These are phyloP conservation scores for Volvox reticuliferus DNA, from an alignment of 139 green algal species.

Conservation along the genomic window DNA sequence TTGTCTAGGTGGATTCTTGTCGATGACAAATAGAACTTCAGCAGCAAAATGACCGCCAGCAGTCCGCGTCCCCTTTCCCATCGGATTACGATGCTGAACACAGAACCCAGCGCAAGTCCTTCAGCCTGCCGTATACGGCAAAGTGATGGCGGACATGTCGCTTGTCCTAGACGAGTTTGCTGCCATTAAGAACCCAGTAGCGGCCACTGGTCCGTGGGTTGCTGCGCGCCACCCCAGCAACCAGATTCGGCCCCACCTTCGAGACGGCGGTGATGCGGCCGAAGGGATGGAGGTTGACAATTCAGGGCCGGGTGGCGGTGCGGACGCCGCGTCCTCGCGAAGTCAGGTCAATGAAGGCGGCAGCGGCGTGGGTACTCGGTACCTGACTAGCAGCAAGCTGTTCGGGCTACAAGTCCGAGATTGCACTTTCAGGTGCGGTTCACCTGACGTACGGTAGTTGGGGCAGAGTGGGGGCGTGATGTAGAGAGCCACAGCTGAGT, in stretches of 20 bases:
- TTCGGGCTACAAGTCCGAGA: constrained; percentile 79
- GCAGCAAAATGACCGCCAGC: too few relatives aligned
- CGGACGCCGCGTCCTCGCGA: neutral
- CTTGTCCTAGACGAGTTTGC: constrained; percentile 47
- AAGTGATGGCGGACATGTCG: constrained; percentile 45
- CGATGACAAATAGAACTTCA: too few relatives aligned
- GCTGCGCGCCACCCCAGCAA: constrained; percentile 1
- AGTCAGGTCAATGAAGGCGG: neutral
- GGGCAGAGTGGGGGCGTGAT: neutral
- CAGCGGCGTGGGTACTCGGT: constrained; percentile 51
- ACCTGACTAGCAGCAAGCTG: constrained; percentile 84
- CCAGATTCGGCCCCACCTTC: neutral
- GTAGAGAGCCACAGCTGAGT: too few relatives aligned
- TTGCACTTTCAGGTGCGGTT: constrained; percentile 66
- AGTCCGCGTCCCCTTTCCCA: too few relatives aligned
- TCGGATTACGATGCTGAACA: too few relatives aligned
- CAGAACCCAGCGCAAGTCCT: constrained; percentile 54
- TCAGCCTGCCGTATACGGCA: constrained; percentile 45
- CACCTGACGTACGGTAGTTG: too few relatives aligned
- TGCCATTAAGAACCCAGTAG: constrained; percentile 38
- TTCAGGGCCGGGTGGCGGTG: neutral
- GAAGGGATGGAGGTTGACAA: constrained; percentile 34
- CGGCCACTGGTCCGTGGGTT: constrained; percentile 37
- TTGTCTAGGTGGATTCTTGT: too few relatives aligned
- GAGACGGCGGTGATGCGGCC: neutral